phyloP scores from a whole-genome alignment of 2,329 filamentous ascomycete genomes.

The Fusarium piperis region DNA sequence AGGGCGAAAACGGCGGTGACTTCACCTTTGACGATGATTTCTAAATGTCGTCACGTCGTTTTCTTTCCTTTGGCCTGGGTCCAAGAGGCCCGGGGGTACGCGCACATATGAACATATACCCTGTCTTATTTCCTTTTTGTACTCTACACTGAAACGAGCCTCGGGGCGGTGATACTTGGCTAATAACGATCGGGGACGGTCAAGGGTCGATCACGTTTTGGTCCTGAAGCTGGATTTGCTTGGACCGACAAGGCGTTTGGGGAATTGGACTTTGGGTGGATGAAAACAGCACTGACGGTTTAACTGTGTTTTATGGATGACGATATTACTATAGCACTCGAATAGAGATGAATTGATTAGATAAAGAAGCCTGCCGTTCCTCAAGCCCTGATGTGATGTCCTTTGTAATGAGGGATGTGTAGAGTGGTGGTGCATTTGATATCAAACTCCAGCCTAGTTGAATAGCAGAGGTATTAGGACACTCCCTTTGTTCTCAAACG shows the following conservation, averaged over 20 bases:
- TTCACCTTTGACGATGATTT: constrained; percentile 98
- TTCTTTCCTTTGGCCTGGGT: constrained; percentile 8
- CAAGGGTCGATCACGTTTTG: constrained; percentile 26
- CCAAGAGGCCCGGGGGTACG: background rate
- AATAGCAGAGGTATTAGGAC: background rate
- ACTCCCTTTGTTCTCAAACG: background rate
- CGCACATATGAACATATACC: constrained; percentile 39
- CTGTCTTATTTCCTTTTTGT: constrained; percentile 34
- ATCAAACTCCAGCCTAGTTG: background rate
- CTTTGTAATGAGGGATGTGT: background rate
- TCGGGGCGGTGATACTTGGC: constrained; percentile 33
- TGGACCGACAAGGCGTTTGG: constrained; percentile 35
- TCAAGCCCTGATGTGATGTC: background rate
- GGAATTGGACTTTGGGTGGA: constrained; percentile 30
- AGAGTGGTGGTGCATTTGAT: background rate
- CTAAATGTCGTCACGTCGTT: constrained; percentile 60
- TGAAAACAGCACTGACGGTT: constrained; percentile 41
- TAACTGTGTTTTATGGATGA: constrained; percentile 39
- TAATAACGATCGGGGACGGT: constrained; percentile 10
- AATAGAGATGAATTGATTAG: constrained; percentile 34
- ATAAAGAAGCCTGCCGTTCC: background rate
- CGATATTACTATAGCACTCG: constrained; percentile 38
- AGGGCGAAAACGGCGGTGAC: constrained; percentile 74
- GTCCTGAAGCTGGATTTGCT: constrained; percentile 33
- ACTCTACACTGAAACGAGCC: constrained; percentile 39